Conservation (phyloP, 192 early-diverging fungal species). For the Linderina pennispora region DNA sequence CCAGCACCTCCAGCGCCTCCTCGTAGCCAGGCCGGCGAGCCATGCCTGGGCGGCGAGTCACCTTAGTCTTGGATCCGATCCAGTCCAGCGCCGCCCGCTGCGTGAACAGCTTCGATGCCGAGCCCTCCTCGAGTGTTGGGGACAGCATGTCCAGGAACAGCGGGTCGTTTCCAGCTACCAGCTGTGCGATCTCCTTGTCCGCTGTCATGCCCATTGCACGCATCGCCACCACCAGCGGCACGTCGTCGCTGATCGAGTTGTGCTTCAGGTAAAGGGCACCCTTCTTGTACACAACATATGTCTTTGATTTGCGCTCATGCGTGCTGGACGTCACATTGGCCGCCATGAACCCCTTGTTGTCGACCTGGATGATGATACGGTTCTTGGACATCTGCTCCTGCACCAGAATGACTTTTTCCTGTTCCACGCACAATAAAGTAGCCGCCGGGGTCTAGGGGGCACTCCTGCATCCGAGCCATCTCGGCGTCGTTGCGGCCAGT, state of each 20-base stretch:
- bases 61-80: constrained; percentile 75
- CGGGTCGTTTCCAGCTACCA: constrained; percentile 84
- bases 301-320: constrained; percentile 90
- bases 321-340: constrained; percentile 89
- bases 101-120: constrained; percentile 70
- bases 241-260: constrained; percentile 81
- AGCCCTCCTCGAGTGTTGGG: constrained; percentile 81
- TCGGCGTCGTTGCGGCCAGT: constrained; percentile 71
- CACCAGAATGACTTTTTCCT: constrained; percentile 95
- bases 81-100: constrained; percentile 90
- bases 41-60: constrained; percentile 49
- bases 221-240: constrained; percentile 82
- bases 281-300: constrained; percentile 66
- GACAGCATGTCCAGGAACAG: constrained; percentile 77
- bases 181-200: constrained; percentile 91
- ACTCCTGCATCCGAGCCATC: constrained; percentile 84
- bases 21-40: constrained; percentile 58
- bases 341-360: constrained; percentile 71
- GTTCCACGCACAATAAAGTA: constrained; percentile 96
- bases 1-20: constrained; percentile 82
- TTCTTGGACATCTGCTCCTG: constrained; percentile 99
- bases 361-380: constrained; percentile 90
- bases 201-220: constrained; percentile 93
- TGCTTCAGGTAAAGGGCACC: constrained; percentile 77
- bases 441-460: constrained; percentile 94